phyloP scores from a whole-genome alignment of 148 eudicot genomes.

The Fagopyrum esculentum region DNA sequence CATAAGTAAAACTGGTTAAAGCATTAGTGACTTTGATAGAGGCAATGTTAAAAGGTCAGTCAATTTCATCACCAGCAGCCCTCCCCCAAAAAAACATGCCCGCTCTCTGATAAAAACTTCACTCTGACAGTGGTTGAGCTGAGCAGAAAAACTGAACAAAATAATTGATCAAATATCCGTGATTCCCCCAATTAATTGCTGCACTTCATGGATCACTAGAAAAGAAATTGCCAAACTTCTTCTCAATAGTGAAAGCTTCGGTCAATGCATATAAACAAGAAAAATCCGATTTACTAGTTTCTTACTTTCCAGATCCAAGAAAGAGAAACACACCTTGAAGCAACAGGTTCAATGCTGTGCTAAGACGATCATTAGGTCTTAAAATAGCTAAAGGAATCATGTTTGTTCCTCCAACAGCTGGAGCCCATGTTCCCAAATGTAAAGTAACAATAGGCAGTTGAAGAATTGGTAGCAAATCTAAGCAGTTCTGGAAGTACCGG shows the following conservation, averaged over 20 bases:
- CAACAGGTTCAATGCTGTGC: conserved; percentile 51
- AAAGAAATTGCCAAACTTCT: not conserved
- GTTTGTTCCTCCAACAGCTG: conserved; percentile 45
- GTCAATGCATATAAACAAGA: not conserved
- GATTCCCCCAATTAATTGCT: no score
- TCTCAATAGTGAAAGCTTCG: not conserved
- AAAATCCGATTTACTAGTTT: not conserved
- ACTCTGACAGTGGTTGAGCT: no score
- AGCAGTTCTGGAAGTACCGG: conserved; percentile 47
- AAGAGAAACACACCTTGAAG: conserved; percentile 46
- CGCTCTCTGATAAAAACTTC: no score
- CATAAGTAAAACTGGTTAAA: no score
- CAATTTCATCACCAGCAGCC: no score
- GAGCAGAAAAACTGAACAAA: no score
- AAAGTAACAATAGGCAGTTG: conserved; percentile 51
- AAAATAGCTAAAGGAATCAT: conserved; percentile 46
- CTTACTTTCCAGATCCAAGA: not conserved
- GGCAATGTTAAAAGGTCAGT: no score
- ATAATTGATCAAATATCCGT: no score
- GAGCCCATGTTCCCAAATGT: conserved; percentile 69
- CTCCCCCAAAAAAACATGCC: no score
- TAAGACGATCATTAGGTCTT: conserved; percentile 50
- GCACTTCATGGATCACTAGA: no score
- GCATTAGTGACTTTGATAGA: no score
- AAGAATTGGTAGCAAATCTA: conserved; percentile 42